Evolutionary conservation across 1,139 yeast species (phyloP), one percentile per base, ranked within the genome.

Genomic region (Wickerhamomyces sp.): DNA sequence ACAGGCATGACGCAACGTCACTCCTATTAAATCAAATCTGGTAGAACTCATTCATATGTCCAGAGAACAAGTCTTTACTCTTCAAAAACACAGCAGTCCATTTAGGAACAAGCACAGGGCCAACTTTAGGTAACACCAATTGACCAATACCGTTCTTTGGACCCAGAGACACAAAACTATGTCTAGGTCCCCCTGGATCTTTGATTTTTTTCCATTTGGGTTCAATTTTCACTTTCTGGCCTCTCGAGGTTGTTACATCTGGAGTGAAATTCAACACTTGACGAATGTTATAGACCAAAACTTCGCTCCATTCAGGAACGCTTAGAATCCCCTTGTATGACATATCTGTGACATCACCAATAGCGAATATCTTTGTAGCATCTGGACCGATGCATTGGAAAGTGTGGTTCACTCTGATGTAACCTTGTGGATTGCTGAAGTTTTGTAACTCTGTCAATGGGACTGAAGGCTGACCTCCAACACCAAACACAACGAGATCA

Each of bases 301-400:
- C 13, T 6, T 23, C 16, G 8, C 6, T n/a, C 26, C 26, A 23
- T 14, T 5, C 6, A n/a, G 7, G 10, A 13, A n/a, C 9, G 4
- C 15, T 11, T 12, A 9, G 16, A n/a, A 23, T 16, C 8, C 26
- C 26, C 6, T 12, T 23, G 17, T 16, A 16, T 19, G n/a, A 33
- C 31, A 28, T 40, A 30, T 39, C 35, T 9, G 38, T 31, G n/a
- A 47, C 44, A 36, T 52, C 57, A 13, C 57, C 57, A 30, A 51
- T 38, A 7, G 56, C 50, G 35, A 51, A 53, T 3, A 53, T 41
- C 2, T 31, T 36, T 8, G 16, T n/a, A 20, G 11, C 22, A 4
- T 26, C 14, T 16, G 33, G 21, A 4, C 30, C 16, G 3, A 28
- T 32, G 15, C 16, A 26, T 33, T 47, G 52, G 17, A 48, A 42